Evolutionary conservation across 73 alveolate genomes (phyloP), one percentile per base, ranked within the genome.

Genomic region (Paramecium primaurelia): DNA sequence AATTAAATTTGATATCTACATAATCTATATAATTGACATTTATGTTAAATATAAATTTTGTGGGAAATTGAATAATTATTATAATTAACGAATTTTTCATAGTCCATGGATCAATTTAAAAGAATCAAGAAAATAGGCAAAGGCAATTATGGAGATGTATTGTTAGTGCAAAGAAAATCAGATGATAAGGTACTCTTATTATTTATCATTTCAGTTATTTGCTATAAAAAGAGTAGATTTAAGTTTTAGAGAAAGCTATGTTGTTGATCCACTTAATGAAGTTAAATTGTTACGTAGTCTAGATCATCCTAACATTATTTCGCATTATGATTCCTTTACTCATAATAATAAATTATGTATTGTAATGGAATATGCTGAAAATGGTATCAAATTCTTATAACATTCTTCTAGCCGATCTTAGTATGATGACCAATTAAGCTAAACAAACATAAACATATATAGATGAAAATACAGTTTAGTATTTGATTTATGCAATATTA

Each of bases 81-180:
- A 37, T 73, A 73, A 73, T 73, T 73, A 73, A 73, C 87, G 87
- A 73, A 73, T 64, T 73, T 73, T 64, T 64, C 20, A 64, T 40
- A 14, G 22, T 32, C 42, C 11, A 91, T 93, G 96, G 96, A 93
- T 18, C 75, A 93, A 16, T 93, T 90, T 64, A 40, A 91, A n/a
- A 93, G 86, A 47, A 85, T 93, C 38, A 88, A 73, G 44, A 71
- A 92, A 86, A 93, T 93, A 6, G 96, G 96, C 8, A 92, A 87
- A 69, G 96, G 96, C 60, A 92, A 93, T n/a, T 93, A 58, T 42
- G 96, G 96, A n/a, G 96, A 93, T 84, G 96, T 93, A 6, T 22
- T 92, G n/a, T 47, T 92, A 20, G 95, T 93, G 26, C 22, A 93
- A 73, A 86, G 94, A 32, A 86, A 87, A 59, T 38, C 54, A 8